Evolutionary conservation across 2,329 filamentous ascomycete genomes (phyloP).

Genomic region (Aspergillus neotritici): DNA sequence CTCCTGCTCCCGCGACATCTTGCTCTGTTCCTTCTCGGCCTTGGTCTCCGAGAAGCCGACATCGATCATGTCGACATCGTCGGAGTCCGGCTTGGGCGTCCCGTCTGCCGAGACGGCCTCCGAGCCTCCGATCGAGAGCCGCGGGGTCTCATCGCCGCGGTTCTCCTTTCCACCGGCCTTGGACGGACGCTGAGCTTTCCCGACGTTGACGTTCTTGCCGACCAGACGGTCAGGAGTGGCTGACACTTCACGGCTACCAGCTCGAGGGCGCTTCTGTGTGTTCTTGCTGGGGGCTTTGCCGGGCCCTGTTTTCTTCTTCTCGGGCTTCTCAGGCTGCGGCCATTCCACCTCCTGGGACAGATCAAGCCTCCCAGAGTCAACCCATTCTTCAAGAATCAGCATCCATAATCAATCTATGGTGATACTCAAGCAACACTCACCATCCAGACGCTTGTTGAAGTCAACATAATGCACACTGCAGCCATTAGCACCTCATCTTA

Average conservation of each 20-base stretch:
- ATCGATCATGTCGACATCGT: constrained; percentile 43
- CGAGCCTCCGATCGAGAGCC: constrained; percentile 27
- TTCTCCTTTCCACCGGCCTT: constrained; percentile 59
- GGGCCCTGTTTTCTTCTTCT: constrained; percentile 70
- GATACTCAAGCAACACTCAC: constrained; percentile 24
- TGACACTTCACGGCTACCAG: constrained; percentile 50
- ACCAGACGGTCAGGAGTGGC: constrained; percentile 50
- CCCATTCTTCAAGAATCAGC: constrained; percentile 65
- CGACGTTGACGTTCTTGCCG: constrained; percentile 45
- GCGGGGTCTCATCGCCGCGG: constrained; percentile 42
- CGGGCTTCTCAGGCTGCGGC: constrained; percentile 84
- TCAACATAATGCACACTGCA: constrained; percentile 84
- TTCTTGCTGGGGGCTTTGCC: constrained; percentile 53
- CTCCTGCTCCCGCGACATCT: constrained; percentile 70
- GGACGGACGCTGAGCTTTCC: constrained; percentile 45
- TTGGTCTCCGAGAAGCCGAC: constrained; percentile 23
- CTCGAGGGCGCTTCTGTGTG: constrained; percentile 49
- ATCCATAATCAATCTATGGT: background rate
- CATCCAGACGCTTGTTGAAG: constrained; percentile 81
- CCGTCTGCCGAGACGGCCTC: constrained; percentile 34
- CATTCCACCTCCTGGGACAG: constrained; percentile 90
- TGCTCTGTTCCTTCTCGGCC: constrained; percentile 34
- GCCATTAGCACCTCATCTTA: constrained; percentile 13
- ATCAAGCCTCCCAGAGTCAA: constrained; percentile 74
- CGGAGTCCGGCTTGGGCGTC: constrained; percentile 36